Conservation (phyloP, 148 eudicot species). For the Rhododendron griersonianum region DNA sequence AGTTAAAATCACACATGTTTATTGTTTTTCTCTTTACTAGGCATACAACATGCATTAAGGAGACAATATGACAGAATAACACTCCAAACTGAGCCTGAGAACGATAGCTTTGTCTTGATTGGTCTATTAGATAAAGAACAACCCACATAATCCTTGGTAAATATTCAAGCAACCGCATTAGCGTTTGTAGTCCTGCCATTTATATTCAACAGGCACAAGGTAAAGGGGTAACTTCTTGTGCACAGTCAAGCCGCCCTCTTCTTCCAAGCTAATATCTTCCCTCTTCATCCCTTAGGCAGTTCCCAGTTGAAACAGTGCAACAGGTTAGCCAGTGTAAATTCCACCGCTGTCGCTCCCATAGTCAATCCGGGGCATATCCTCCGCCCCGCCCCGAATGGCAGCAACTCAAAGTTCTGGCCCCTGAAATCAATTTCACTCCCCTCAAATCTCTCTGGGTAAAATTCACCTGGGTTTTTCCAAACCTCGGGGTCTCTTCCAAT, state of each 20-base stretch:
- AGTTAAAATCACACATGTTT: no score
- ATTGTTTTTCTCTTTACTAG: no score
- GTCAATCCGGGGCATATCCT: background rate
- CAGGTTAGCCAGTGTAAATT: background rate
- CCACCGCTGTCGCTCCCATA: background rate
- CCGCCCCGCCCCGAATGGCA: constrained; percentile 8
- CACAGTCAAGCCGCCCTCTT: background rate
- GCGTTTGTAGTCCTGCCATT: background rate
- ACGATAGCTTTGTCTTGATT: no score
- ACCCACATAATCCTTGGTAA: no score
- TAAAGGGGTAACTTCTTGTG: background rate
- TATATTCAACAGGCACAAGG: constrained; percentile 7
- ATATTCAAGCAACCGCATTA: background rate
- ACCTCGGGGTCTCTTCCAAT: background rate
- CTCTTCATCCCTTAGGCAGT: constrained; percentile 4
- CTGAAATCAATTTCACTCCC: background rate
- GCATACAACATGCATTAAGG: no score
- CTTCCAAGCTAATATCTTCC: constrained; percentile 2
- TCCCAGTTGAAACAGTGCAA: constrained; percentile 1
- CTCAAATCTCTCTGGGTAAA: background rate
- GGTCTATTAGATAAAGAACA: no score
- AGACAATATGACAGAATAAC: no score
- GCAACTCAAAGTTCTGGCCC: background rate
- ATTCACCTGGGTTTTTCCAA: background rate
- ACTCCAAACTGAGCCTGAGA: no score